Evolutionary conservation across 306 rosid species (phyloP), one percentile per base, ranked within the genome.

Genomic region (Inga leiocalycina): DNA sequence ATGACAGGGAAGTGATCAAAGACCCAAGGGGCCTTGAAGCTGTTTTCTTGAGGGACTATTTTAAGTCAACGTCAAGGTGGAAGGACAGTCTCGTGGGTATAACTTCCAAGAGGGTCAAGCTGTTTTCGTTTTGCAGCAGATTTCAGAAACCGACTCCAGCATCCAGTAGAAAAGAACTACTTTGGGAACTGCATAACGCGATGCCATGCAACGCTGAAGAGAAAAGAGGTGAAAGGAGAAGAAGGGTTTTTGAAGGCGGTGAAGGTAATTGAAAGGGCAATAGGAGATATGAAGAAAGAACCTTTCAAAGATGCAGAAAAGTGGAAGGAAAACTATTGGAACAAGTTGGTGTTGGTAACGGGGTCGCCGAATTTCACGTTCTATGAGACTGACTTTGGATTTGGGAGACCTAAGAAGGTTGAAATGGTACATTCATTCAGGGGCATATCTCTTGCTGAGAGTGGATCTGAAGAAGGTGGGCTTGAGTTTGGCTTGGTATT

Each of bases 371-470:
- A 77, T 74, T 84, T 87, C 62, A 43, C 20, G 41, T 85, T 81
- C 75, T 87, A 87, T 84, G 84, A 84, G 35, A 81, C 87, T 66
- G 79, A 84, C 37, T 87, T 87, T 87, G 89, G 89, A 32, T 87
- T 87, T 41, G 89, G 89, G 78, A 84, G 71, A 32, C 87, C 89
- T 2, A 20, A 3, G 1, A 87, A 87, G 80, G 89, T 84, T 35
- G 89, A 87, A 20, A 87, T 87, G 89, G 76, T 68, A 4, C 87
- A 87, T 81, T 68, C 81, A 0, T 39, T 48, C 2, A 87, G 84
- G 83, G 13, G 78, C 74, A 77, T 87, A 76, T 84, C 89, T 67
- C 64, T 87, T 57, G 85, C 89, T 57, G 89, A 87, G 22, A 74
- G 81, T 78, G 61, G 85, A 67, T 27, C 43, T 8, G 9, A 15